Percentiles rank a stretch among this genome's conserved stretches.
phyloP scores from a whole-genome alignment of 306 rosid species.

The Ammopiptanthus mongolicus region DNA sequence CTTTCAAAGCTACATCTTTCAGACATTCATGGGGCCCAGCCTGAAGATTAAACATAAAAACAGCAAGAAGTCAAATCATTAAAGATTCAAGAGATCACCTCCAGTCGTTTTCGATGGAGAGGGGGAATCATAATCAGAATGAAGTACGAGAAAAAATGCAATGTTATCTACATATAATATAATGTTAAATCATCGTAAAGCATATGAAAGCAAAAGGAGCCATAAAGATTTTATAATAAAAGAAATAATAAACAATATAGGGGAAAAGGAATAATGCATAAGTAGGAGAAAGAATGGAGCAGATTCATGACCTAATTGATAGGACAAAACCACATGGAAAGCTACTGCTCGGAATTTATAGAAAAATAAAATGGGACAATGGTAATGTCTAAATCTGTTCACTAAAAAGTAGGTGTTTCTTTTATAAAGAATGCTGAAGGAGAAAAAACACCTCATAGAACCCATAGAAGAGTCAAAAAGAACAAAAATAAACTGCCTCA shows the following conservation, averaged over 20 bases:
- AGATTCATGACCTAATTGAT: not conserved
- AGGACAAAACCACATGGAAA: conserved; percentile 4
- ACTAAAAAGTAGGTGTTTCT: not conserved
- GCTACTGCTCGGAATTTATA: not conserved
- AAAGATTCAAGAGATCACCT: not conserved
- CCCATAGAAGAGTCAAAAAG: not conserved
- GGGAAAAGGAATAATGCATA: not conserved
- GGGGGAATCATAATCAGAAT: conserved; percentile 2
- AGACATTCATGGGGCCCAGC: conserved; percentile 71
- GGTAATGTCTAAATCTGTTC: not conserved
- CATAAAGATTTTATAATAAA: not conserved
- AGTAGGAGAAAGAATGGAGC: not conserved
- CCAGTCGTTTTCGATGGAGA: not conserved
- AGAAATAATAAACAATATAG: not conserved
- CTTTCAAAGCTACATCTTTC: conserved; percentile 69
- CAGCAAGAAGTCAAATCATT: conserved; percentile 10
- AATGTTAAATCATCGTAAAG: not conserved
- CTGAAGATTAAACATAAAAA: conserved; percentile 34
- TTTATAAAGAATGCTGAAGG: not conserved
- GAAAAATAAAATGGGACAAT: not conserved
- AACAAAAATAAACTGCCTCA: not conserved
- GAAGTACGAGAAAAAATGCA: conserved; percentile 2
- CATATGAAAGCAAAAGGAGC: conserved; percentile 2
- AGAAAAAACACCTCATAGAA: not conserved
- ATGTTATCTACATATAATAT: conserved; percentile 12